phyloP scores from a whole-genome alignment of 179 eudicot genomes.

The Camellia oleifera region DNA sequence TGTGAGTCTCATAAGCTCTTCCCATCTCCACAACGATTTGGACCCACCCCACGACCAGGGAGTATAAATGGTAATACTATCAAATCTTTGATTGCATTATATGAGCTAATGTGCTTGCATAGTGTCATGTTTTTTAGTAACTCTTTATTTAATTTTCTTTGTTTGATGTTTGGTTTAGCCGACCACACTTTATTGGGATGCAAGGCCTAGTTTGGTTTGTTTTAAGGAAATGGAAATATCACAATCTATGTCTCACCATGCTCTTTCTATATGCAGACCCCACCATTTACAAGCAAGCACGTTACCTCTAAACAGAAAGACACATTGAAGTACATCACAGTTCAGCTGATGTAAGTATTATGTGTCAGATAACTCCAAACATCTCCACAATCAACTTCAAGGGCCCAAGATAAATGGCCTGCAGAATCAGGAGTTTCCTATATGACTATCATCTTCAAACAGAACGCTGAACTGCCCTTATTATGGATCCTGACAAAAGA shows the following conservation, averaged over 20 bases:
- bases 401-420: not conserved
- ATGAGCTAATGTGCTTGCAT: not conserved
- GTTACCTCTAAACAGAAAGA: no score
- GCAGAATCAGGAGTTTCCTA: slow-evolving; percentile 1
- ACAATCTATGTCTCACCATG: no score
- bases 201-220: no score
- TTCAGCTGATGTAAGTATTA: no score
- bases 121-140: not conserved
- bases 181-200: no score
- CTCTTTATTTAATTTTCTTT: not conserved
- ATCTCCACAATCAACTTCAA: not conserved
- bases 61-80: not conserved
- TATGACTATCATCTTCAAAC: not conserved
- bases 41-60: slow-evolving; percentile 2
- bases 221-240: no score
- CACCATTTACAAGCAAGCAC: no score
- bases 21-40: not conserved
- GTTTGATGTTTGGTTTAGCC: not conserved
- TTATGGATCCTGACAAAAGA: not conserved
- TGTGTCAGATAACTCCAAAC: not conserved
- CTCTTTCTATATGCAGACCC: no score
- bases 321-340: no score
- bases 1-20: no score
- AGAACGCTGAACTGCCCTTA: not conserved
- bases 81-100: not conserved